Evolutionary conservation across 768 basidiomycete genomes (phyloP), one percentile per base, ranked within the genome.

Genomic region (Inosperma sp.): DNA sequence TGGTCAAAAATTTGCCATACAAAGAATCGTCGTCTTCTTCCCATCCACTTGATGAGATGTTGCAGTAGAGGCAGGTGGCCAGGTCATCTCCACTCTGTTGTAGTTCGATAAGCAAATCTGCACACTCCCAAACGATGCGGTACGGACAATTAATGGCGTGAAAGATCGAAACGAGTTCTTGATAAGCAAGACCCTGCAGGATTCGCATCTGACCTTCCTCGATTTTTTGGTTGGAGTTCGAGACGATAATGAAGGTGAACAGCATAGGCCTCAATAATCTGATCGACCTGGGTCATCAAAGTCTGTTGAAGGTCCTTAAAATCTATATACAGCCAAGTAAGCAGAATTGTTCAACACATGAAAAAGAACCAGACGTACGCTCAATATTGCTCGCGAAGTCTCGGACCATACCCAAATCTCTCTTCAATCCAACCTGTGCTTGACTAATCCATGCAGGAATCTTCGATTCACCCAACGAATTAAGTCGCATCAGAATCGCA

Each of bases 91-190:
- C n/a, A n/a, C n/a, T n/a, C n/a, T n/a, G n/a, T n/a, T n/a, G n/a
- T n/a, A 95, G 76, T 62, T 93, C 89, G 45, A 94, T 85, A 30
- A 95, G 75, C 17, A 95, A 69, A 60, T 88, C 88, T 0, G 92
- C 92, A 60, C 90, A 92, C 57, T 93, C 91, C 89, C 91, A 92
- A 26, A 88, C 83, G 36, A 92, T 80, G n/a, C 77, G 78, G 61
- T 92, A 95, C 61, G 82, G 86, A 17, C 79, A 74, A 41, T 84
- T 86, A 58, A 93, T 80, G 9, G 75, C 73, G 47, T 80, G 78
- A 51, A 86, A 81, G 4, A 76, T 69, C 0, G 80, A 67, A 1
- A 79, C 73, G 34, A 87, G 69, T 27, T 82, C 79, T 50, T 79
- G 81, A 61, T 81, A 78, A 3, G 74, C 72, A 41, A 29, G 37